Percentiles rank a stretch among this genome's conserved stretches.
These are phyloP conservation scores for Trichosporon sp. DNA, from an alignment of 1,284 basidiomycete species.

Conservation along the genomic window DNA sequence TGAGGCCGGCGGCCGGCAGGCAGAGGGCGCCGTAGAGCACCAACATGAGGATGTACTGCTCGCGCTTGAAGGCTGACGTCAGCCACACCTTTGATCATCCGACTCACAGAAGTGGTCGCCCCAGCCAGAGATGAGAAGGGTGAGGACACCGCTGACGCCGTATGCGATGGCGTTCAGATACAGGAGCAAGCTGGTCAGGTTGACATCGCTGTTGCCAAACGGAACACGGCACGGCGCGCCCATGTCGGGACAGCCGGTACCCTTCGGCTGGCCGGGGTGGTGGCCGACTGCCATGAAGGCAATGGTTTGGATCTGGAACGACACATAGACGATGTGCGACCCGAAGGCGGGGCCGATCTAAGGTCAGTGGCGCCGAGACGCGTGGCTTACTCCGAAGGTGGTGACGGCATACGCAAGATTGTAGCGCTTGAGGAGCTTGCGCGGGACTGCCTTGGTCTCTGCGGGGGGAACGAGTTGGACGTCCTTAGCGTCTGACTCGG, in stretches of 20 bases:
- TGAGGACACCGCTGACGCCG: constrained; percentile 10
- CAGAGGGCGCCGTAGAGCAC: constrained; percentile 9
- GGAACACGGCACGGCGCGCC: constrained; percentile 7
- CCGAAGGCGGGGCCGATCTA: constrained; percentile 14
- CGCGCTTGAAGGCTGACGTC: constrained; percentile 9
- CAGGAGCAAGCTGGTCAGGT: constrained; percentile 13
- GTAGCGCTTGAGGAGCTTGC: background rate
- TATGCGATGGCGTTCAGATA: constrained; percentile 13
- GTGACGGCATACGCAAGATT: background rate
- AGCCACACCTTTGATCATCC: background rate
- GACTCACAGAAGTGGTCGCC: constrained; percentile 12
- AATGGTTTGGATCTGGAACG: constrained; percentile 12
- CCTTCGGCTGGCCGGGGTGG: constrained; percentile 6
- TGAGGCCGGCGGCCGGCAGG: constrained; percentile 14
- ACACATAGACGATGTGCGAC: constrained; percentile 5
- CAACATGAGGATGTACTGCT: constrained; percentile 12
- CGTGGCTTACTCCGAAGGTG: background rate
- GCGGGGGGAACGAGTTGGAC: background rate
- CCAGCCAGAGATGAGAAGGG: constrained; percentile 11
- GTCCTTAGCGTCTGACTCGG: background rate
- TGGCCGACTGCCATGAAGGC: constrained; percentile 7
- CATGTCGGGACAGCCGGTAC: background rate
- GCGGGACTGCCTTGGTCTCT: background rate
- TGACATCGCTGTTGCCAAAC: constrained; percentile 5
- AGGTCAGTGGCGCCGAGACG: background rate